These are phyloP conservation scores for Medicago ruthenica DNA, from an alignment of 306 rosid species.

Conservation along the genomic window DNA sequence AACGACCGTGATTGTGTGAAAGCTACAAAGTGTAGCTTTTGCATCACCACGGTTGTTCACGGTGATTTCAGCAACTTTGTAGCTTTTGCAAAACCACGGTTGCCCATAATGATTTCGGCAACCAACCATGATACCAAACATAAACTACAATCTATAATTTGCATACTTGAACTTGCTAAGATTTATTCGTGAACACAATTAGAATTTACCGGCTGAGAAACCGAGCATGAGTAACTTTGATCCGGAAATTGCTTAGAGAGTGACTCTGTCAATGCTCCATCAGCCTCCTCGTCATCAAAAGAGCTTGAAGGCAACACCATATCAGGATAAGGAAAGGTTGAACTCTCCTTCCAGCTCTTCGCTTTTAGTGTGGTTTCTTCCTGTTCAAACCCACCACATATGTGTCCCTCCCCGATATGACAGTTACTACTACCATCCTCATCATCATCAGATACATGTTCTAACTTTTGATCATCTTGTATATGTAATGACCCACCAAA, in stretches of 20 bases:
- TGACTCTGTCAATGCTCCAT: conserved; percentile 39
- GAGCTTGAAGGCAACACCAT: conserved; percentile 41
- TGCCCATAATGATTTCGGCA: too few relatives aligned
- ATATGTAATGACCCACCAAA: conserved; percentile 52
- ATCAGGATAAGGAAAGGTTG: conserved; percentile 54
- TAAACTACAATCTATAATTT: not conserved
- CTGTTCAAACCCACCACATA: conserved; percentile 5
- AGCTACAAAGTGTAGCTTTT: too few relatives aligned
- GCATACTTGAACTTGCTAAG: not conserved
- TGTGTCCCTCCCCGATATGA: conserved; percentile 34
- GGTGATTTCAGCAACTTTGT: too few relatives aligned
- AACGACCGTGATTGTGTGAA: too few relatives aligned
- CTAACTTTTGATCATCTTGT: conserved; percentile 46
- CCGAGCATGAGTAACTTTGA: too few relatives aligned
- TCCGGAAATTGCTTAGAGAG: conserved; percentile 43
- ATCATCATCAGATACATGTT: conserved; percentile 33
- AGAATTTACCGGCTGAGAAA: conserved; percentile 62
- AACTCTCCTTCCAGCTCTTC: conserved; percentile 46
- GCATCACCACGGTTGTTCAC: too few relatives aligned
- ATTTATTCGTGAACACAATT: not conserved
- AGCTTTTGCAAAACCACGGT: too few relatives aligned
- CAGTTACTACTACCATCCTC: conserved; percentile 25
- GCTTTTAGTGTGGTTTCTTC: conserved; percentile 32
- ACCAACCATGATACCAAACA: too few relatives aligned
- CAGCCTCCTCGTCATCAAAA: conserved; percentile 46